A percentile compares a stretch with the other conserved stretches of the same genome.
phyloP scores from a whole-genome alignment of 352 stramenopile genomes.

The Phytophthora sojae region DNA sequence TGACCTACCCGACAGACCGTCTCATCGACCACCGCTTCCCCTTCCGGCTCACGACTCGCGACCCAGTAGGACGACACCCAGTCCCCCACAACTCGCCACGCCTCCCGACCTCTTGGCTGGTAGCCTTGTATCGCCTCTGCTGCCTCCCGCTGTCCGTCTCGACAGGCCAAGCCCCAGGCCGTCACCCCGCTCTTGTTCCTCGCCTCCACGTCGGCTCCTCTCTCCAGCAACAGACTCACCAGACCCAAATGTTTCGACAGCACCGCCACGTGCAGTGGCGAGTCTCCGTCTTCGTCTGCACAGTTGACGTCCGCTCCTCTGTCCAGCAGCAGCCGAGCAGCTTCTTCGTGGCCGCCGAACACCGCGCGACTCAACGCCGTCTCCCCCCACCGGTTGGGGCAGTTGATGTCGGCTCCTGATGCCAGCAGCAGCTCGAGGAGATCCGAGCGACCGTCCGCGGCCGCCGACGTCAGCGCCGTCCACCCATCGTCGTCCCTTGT shows the following conservation, averaged over 20 bases:
- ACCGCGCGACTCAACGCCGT: conserved; percentile 17
- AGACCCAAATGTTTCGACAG: not conserved
- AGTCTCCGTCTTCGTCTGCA: conserved; percentile 21
- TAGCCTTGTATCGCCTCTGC: conserved; percentile 1
- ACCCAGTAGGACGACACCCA: conserved; percentile 6
- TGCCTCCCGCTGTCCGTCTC: not conserved
- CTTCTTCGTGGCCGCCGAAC: conserved; percentile 8
- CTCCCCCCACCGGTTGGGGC: conserved; percentile 20
- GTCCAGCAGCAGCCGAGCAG: conserved; percentile 3
- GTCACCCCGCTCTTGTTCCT: conserved; percentile 8
- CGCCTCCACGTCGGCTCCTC: conserved; percentile 1
- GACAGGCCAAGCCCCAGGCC: not conserved
- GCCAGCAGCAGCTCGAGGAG: conserved; percentile 11
- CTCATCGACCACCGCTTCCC: not conserved
- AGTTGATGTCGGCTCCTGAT: not conserved
- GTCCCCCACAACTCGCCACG: conserved; percentile 2
- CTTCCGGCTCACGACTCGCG: not conserved
- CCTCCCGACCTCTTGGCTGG: not conserved
- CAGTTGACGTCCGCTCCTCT: conserved; percentile 3
- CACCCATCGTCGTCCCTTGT: conserved; percentile 12
- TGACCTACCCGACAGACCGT: not conserved
- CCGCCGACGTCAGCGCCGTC: conserved; percentile 10
- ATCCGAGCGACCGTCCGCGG: conserved; percentile 16
- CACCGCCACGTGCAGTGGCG: conserved; percentile 13
- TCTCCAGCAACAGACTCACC: conserved; percentile 9